A percentile compares a stretch with the other conserved stretches of the same genome.
phyloP scores from a whole-genome alignment of 2,329 filamentous ascomycete species.

The Xylaria sp. region DNA sequence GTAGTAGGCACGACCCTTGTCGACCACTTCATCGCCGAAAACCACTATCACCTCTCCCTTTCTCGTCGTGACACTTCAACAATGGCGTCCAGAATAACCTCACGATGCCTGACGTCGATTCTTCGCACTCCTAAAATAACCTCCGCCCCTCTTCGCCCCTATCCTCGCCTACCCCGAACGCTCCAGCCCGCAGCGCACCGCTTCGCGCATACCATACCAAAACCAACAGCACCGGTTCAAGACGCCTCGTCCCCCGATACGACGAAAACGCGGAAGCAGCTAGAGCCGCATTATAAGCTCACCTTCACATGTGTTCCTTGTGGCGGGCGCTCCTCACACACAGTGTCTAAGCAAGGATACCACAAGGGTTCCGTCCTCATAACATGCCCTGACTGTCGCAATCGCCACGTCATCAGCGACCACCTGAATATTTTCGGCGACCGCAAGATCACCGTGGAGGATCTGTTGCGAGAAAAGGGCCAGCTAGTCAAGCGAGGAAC shows the following conservation, averaged over 20 bases:
- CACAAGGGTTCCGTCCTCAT: conserved; percentile 89
- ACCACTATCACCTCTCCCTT: neutral
- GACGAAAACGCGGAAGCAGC: conserved; percentile 40
- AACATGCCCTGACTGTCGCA: conserved; percentile 83
- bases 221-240: conserved; percentile 25
- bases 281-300: conserved; percentile 77
- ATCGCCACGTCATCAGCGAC: conserved; percentile 89
- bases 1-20: too few species aligned
- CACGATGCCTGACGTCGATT: conserved; percentile 21
- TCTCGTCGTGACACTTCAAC: neutral
- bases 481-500: conserved; percentile 73
- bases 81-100: conserved; percentile 35
- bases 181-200: conserved; percentile 33
- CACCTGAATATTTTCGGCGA: conserved; percentile 82
- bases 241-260: conserved; percentile 7
- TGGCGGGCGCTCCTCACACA: conserved; percentile 77
- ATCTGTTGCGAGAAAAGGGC: conserved; percentile 78
- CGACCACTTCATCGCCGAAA: too few species aligned
- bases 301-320: conserved; percentile 94
- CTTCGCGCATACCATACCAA: conserved; percentile 41
- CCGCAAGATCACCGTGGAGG: conserved; percentile 72
- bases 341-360: conserved; percentile 92
- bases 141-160: conserved; percentile 28
- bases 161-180: conserved; percentile 34
- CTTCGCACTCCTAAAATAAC: conserved; percentile 24